Base-by-base conservation (phyloP, 768 basidiomycete genomes). In the Austroboletus festivus region DNA sequence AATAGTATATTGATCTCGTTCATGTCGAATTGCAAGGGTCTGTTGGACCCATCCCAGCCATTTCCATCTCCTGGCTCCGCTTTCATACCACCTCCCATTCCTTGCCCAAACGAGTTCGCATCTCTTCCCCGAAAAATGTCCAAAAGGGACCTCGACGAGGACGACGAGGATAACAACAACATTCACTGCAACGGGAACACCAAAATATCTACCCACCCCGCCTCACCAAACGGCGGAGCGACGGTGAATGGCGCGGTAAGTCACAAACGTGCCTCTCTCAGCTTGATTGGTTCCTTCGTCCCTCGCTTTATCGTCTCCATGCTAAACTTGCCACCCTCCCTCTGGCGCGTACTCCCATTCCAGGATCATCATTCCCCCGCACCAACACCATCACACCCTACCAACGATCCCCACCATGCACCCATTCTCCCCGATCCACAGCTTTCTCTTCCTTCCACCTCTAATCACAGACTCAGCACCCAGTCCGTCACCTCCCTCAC, bases 81-180 rank as follows among this genome's bases (percentile, higher is more conserved):
- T 0, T 87, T 87, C 55, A 58, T 85, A 3, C 83, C 86, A 2
- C 86, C 86, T 4, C 85, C 86, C 4, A 73, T 77, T 4, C 82
- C 81, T 1, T 77, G 78, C 3, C 72, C 78, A 24, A 84, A 86
- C 71, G 85, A 88, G 58, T 86, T 84, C 58, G 83, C 83, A 12
- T 57, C 77, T 33, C 75, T 73, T 50, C 73, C 73, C 0, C 66
- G 50, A 1, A 67, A 53, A 39, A 57, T 51, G 66, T 50, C 60
- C 48, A 55, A 52, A 53, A 53, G 59, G 56, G 42, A 61, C 60
- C 24, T 56, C 53, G 49, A 38, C 34, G 53, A 61, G 34, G 12
- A 28, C 21, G 15, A n/a, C 0, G 0, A 10, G 18, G 43, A 44
- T 50, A 5, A 23, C 47, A 38, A 48, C 13, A 28, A 28, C 5